These are phyloP conservation scores for Venturia asperata DNA, from an alignment of 2,329 filamentous ascomycete genomes.

Conservation along the genomic window DNA sequence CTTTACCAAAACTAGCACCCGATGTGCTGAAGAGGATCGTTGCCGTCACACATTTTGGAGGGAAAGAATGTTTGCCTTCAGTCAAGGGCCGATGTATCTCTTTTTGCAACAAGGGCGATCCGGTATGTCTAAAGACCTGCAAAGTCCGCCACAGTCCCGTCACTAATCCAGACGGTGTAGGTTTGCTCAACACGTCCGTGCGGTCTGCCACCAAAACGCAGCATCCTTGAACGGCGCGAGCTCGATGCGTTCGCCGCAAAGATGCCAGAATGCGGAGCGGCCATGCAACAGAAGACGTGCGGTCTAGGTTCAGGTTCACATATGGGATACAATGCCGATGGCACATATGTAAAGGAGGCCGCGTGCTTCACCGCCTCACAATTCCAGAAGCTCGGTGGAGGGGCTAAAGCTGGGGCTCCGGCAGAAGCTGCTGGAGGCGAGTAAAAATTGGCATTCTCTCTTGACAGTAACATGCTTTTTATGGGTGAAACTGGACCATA, in stretches of 20 bases:
- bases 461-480: too few relatives aligned
- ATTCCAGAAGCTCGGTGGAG: not conserved
- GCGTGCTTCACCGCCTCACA: conserved; percentile 14
- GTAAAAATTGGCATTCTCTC: too few relatives aligned
- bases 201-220: not conserved
- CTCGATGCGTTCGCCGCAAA: not conserved
- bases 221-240: not conserved
- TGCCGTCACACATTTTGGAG: conserved; percentile 18
- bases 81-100: conserved; percentile 11
- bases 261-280: conserved; percentile 7
- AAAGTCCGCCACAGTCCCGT: too few relatives aligned
- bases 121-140: conserved; percentile 16
- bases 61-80: conserved; percentile 4
- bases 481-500: too few relatives aligned
- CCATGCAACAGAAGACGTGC: not conserved
- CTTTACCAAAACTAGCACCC: conserved; percentile 1
- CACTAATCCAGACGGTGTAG: not conserved
- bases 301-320: conserved; percentile 13
- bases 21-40: conserved; percentile 13
- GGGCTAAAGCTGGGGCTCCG: not conserved
- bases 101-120: conserved; percentile 14
- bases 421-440: not conserved
- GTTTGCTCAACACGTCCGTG: not conserved
- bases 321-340: conserved; percentile 15
- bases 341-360: conserved; percentile 14